These are phyloP conservation scores for Microascus cirrosus DNA, from an alignment of 2,329 filamentous ascomycete species.

Conservation along the genomic window DNA sequence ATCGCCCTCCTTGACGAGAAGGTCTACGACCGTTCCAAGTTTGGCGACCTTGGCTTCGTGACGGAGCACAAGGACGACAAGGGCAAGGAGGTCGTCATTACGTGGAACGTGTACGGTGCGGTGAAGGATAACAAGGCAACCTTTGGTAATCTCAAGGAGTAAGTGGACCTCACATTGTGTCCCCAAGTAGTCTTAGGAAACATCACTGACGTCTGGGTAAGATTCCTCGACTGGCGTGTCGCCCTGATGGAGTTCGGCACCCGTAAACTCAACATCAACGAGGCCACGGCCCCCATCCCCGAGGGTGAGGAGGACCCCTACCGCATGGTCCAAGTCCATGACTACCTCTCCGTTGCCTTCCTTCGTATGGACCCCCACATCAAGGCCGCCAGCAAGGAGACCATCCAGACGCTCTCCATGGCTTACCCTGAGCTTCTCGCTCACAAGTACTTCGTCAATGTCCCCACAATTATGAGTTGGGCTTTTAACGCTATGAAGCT, in stretches of 20 bases:
- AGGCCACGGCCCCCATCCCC: slow-evolving; percentile 59
- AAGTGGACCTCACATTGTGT: slow-evolving; percentile 26
- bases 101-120: slow-evolving; percentile 86
- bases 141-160: slow-evolving; percentile 76
- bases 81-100: slow-evolving; percentile 54
- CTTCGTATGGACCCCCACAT: slow-evolving; percentile 68
- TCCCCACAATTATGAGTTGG: slow-evolving; percentile 85
- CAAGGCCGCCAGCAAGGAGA: slow-evolving; percentile 66
- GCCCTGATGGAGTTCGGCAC: slow-evolving; percentile 84
- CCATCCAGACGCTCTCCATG: slow-evolving; percentile 68
- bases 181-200: not conserved
- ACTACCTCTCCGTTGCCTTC: slow-evolving; percentile 84
- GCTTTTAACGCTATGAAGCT: slow-evolving; percentile 66
- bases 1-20: slow-evolving; percentile 50
- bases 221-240: slow-evolving; percentile 83
- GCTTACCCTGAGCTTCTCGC: slow-evolving; percentile 79
- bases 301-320: slow-evolving; percentile 72
- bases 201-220: not conserved
- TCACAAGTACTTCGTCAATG: slow-evolving; percentile 93
- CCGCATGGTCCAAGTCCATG: slow-evolving; percentile 86
- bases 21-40: slow-evolving; percentile 58
- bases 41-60: slow-evolving; percentile 69
- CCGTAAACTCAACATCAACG: slow-evolving; percentile 57
- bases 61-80: slow-evolving; percentile 53
- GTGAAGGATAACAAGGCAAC: slow-evolving; percentile 75